Conservation (phyloP, 2,329 filamentous ascomycete species). For the Alternaria arbusti region DNA sequence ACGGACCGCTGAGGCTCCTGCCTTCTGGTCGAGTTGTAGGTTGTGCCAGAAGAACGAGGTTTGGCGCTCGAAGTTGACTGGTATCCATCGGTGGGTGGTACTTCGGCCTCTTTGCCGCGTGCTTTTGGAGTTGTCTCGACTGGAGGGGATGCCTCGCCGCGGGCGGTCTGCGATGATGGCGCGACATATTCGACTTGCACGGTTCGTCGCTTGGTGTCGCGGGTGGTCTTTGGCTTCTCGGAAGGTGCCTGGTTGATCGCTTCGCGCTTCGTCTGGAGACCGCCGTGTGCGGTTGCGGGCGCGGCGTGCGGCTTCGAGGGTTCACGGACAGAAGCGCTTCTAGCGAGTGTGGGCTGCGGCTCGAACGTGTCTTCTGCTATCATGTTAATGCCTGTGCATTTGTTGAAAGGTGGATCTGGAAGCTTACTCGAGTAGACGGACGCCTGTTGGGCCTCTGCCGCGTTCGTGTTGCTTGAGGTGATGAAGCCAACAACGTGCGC, state of each 20-base stretch:
- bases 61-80: slow-evolving; percentile 35
- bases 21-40: slow-evolving; percentile 43
- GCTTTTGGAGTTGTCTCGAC: slow-evolving; percentile 54
- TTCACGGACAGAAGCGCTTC: slow-evolving; percentile 92
- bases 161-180: slow-evolving; percentile 82
- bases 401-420: not conserved
- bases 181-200: slow-evolving; percentile 98
- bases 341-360: slow-evolving; percentile 69
- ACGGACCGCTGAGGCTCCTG: slow-evolving; percentile 59
- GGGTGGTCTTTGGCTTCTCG: slow-evolving; percentile 68
- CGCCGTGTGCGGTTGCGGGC: slow-evolving; percentile 57
- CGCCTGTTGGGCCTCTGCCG: slow-evolving; percentile 82
- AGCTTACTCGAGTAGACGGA: slow-evolving; percentile 67
- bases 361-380: slow-evolving; percentile 61
- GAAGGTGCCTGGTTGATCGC: slow-evolving; percentile 73
- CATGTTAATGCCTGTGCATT: slow-evolving; percentile 14
- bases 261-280: slow-evolving; percentile 74
- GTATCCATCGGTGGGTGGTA: slow-evolving; percentile 52
- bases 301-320: slow-evolving; percentile 69
- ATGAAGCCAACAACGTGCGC: slow-evolving; percentile 97
- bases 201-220: slow-evolving; percentile 90
- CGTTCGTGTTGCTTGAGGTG: slow-evolving; percentile 90
- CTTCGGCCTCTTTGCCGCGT: slow-evolving; percentile 57
- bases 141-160: slow-evolving; percentile 63
- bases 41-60: slow-evolving; percentile 25